Base-by-base conservation (phyloP, 2,329 filamentous ascomycete genomes). In the Colletotrichum australisinense region DNA sequence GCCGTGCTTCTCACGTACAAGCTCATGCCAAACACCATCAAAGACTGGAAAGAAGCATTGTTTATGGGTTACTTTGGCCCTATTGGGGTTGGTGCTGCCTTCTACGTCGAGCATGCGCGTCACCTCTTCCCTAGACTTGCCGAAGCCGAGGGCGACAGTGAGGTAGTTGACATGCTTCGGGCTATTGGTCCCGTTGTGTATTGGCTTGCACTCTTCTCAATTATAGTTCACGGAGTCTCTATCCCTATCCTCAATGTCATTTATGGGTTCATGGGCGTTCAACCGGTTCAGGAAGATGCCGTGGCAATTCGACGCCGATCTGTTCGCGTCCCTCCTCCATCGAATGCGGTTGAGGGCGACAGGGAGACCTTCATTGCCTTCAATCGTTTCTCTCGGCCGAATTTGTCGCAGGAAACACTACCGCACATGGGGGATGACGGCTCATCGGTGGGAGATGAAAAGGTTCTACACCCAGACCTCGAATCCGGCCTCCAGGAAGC, bases 71-170 rank as follows among this genome's bases (percentile, higher is more conserved):
- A 91, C 72, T 95, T 95, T 76, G 93, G 93, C 0, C 93, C 93
- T 0, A 95, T 95, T 59, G 93, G 93, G 2, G 93, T 94, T 9
- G 92, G 91, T 24, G 93, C 93, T 0, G 88, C 94, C 28, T 95
- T 95, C 80, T 95, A 95, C 80, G 86, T 95, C 16, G 84, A 87
- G 75, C 85, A 87, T 70, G 82, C 84, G 2, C 79, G 80, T 8
- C 80, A 86, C 12, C 76, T 87, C 4, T 85, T 86, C 69, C 84
- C 84, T 0, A 70, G 80, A 5, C 70, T 79, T 0, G 80, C 78
- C 30, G 69, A 81, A 2, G 82, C 80, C 3, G 53, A n/a, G 2
- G 83, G 84, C 74, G 78, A 77, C 14, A 80, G 81, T 53, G 81
- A 83, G 73, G 78, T 77, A 0, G 76, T 80, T 52, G 75, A 78